Evolutionary conservation across 78 protist species (phyloP), one percentile per base, ranked within the genome.

Genomic region (Cavenderia fasciculata): DNA sequence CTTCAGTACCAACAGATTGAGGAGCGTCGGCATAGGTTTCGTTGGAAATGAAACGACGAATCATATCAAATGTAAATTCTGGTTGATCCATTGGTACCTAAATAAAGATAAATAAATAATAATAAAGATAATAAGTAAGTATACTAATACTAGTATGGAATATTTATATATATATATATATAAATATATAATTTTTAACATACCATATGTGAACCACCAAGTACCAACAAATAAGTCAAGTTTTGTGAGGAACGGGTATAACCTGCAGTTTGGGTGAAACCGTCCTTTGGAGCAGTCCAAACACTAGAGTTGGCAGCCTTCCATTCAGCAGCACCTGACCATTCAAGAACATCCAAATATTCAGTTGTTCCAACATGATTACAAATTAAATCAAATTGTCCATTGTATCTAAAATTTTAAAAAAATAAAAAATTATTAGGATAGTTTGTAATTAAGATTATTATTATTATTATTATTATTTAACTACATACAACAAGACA

Each of bases 361-460:
- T 82, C 78, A 12, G 33, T 52, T 0, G 76, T 82, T 57, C 90
- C 90, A 54, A 82, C 63, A 33, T 82, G 90, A 19, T 82, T 82
- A 57, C 90, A 82, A 69, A 82, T 82, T 4, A 82, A 44, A 82
- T 82, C 90, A 23, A 68, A 68, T 31, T 82, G 76, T 44, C 90
- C 90, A 33, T 82, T 82, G 47, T 82, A 82, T n/a, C n/a, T n/a
- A n/a, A n/a, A n/a, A n/a, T n/a, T n/a, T n/a, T n/a, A n/a, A n/a
- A n/a, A n/a, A n/a, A n/a, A n/a, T n/a, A n/a, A n/a, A n/a, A n/a
- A n/a, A n/a, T n/a, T n/a, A n/a, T n/a, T n/a, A n/a, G n/a, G n/a
- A n/a, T n/a, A n/a, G n/a, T n/a, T n/a, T n/a, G n/a, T n/a, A n/a
- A n/a, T n/a, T n/a, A n/a, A n/a, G n/a, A n/a, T n/a, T n/a, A n/a